A percentile compares a stretch with the other conserved stretches of the same genome.
These are phyloP conservation scores for Cladosporium sp. DNA, from an alignment of 2,329 filamentous ascomycete genomes.

Conservation along the genomic window DNA sequence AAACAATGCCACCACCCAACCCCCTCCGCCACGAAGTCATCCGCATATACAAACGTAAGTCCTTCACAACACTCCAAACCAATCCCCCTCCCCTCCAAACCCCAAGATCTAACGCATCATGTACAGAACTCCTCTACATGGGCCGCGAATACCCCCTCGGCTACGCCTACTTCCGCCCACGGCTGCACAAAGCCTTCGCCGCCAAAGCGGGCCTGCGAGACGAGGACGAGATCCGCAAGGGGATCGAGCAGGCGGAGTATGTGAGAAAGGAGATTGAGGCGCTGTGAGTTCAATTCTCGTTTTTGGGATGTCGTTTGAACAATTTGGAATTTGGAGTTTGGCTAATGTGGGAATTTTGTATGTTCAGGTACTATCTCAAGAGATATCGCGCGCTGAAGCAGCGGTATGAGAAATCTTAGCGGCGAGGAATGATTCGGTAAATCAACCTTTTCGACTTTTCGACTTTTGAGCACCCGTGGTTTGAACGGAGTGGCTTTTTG, in stretches of 20 bases:
- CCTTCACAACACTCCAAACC: too few relatives aligned
- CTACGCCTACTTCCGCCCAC: conserved; percentile 73
- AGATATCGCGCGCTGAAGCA: conserved; percentile 81
- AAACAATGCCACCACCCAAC: background rate
- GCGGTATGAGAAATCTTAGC: conserved; percentile 53
- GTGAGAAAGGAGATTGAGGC: conserved; percentile 66
- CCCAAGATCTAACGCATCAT: background rate
- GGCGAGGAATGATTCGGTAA: too few relatives aligned
- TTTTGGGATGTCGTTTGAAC: background rate
- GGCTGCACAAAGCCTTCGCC: conserved; percentile 81
- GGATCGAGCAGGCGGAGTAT: conserved; percentile 75
- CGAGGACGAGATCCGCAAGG: conserved; percentile 69
- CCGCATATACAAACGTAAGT: conserved; percentile 77
- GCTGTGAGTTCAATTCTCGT: too few relatives aligned
- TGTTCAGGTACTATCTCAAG: conserved; percentile 78
- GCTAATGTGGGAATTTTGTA: too few relatives aligned
- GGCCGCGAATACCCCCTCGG: conserved; percentile 85
- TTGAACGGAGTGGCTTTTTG: too few relatives aligned
- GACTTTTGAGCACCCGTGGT: too few relatives aligned
- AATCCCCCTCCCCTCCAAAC: too few relatives aligned
- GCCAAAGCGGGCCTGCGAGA: conserved; percentile 67
- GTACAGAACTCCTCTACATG: conserved; percentile 80
- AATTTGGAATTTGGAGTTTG: background rate
- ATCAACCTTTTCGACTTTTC: too few relatives aligned
- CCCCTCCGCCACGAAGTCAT: conserved; percentile 72